A percentile compares a stretch with the other conserved stretches of the same genome.
phyloP scores from a whole-genome alignment of 768 basidiomycete genomes.

The Tylopilus cervinicoccineus region DNA sequence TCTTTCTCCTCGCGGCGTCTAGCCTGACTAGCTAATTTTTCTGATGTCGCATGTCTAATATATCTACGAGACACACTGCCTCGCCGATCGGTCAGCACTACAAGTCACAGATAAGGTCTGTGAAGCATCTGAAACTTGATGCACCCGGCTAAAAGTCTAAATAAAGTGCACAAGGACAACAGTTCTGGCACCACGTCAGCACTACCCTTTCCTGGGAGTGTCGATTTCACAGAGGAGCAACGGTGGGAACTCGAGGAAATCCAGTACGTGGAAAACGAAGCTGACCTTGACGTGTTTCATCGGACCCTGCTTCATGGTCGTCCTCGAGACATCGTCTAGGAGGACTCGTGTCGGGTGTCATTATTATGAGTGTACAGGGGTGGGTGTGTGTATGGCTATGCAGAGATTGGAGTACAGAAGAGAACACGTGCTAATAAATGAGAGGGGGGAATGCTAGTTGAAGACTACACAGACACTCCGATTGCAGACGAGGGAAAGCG shows the following conservation, averaged over 20 bases:
- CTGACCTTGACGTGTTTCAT: conserved; percentile 10
- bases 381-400: conserved; percentile 17
- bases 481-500: conserved; percentile 16
- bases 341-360: conserved; percentile 3
- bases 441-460: conserved; percentile 1
- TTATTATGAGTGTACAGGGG: conserved; percentile 25
- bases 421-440: conserved; percentile 18
- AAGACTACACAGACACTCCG: conserved; percentile 22
- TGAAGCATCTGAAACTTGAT: conserved; percentile 13
- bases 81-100: conserved; percentile 4
- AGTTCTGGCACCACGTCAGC: conserved; percentile 12
- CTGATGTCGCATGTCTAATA: conserved; percentile 5
- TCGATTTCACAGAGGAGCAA: conserved; percentile 1
- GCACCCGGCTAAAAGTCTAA: conserved; percentile 26
- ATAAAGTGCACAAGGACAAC: conserved; percentile 10
- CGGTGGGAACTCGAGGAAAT: conserved; percentile 5
- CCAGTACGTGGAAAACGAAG: conserved; percentile 8
- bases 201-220: conserved; percentile 12
- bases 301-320: conserved; percentile 8
- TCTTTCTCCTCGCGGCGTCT: conserved; percentile 17
- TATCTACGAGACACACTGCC: conserved; percentile 28
- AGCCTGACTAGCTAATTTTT: conserved; percentile 13
- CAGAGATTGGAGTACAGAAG: conserved; percentile 24
- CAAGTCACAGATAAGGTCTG: conserved; percentile 6
- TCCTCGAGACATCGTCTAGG: neutral